Evolutionary conservation across 148 eudicot species (phyloP).

Genomic region (Chenopodium album): DNA sequence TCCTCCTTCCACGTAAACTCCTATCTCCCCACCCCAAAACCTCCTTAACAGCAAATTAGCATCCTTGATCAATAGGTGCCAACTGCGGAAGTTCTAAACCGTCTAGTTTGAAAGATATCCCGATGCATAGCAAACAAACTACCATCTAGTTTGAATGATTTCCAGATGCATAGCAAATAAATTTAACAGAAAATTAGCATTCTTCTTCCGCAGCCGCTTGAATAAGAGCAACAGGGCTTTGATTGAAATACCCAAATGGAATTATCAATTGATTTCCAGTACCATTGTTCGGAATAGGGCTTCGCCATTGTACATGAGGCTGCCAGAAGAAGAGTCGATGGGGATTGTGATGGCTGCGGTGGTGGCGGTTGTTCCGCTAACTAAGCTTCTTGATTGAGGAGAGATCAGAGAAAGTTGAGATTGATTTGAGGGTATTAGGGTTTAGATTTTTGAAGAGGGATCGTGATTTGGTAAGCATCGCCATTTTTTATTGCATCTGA

Average conservation of each 20-base stretch:
- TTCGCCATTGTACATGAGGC: constrained; percentile 71
- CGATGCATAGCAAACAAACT: too few species aligned
- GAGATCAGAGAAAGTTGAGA: constrained; percentile 50
- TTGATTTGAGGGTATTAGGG: constrained; percentile 39
- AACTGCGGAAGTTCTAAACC: too few species aligned
- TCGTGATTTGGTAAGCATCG: constrained; percentile 43
- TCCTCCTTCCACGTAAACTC: too few species aligned
- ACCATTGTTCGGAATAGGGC: constrained; percentile 30
- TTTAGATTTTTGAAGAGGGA: constrained; percentile 40
- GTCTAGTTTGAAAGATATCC: too few species aligned
- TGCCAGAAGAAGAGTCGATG: constrained; percentile 58
- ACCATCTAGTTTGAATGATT: too few species aligned
- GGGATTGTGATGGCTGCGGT: neutral
- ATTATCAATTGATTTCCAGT: constrained; percentile 19
- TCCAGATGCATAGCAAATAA: constrained; percentile 32
- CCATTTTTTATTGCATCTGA: constrained; percentile 52
- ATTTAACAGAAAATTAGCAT: constrained; percentile 35
- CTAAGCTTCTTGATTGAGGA: constrained; percentile 62
- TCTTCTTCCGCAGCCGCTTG: constrained; percentile 34
- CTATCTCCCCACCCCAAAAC: too few species aligned
- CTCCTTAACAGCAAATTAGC: too few species aligned
- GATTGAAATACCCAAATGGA: constrained; percentile 28
- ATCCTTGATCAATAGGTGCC: too few species aligned
- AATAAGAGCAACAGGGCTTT: constrained; percentile 1
- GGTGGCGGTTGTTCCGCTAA: constrained; percentile 46